These are phyloP conservation scores for Wakefieldia striispora DNA, from an alignment of 768 basidiomycete species.

Conservation along the genomic window DNA sequence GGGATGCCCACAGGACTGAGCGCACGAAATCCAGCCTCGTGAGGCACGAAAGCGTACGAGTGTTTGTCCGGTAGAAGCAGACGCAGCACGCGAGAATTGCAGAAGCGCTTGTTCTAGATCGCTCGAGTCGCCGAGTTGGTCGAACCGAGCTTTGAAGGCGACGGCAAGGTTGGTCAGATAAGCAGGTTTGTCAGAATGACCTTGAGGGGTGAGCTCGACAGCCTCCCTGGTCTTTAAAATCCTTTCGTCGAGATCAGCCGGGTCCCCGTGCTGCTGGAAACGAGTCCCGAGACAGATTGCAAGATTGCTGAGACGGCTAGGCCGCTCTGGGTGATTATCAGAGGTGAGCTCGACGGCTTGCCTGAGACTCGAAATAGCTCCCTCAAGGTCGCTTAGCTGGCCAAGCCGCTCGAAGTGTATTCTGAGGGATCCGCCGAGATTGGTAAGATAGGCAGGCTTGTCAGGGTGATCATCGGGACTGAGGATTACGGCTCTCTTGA, in stretches of 20 bases:
- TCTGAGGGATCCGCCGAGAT: neutral
- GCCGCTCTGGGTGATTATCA: neutral
- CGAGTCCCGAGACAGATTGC: neutral
- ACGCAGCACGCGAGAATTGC: neutral
- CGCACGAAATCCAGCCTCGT: too few relatives aligned
- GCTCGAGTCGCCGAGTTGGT: too few relatives aligned
- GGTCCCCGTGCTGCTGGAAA: neutral
- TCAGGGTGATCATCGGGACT: neutral
- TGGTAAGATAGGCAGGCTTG: neutral
- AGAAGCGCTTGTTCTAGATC: too few relatives aligned
- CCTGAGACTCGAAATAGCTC: neutral
- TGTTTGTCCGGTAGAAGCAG: neutral
- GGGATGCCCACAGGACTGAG: too few relatives aligned
- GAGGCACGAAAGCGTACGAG: too few relatives aligned
- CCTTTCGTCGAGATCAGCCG: neutral
- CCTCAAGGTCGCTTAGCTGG: neutral
- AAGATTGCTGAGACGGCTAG: neutral
- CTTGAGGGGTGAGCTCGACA: constrained; percentile 7
- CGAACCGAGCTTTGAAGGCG: too few relatives aligned
- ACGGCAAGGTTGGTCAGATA: too few relatives aligned
- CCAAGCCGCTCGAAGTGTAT: neutral
- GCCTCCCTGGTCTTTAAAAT: constrained; percentile 2
- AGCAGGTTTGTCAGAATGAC: neutral
- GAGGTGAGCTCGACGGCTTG: neutral
- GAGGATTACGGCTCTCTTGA: neutral